A percentile compares a stretch with the other conserved stretches of the same genome.
These are phyloP conservation scores for Gossypium gossypioides DNA, from an alignment of 441 rosid species.

Conservation along the genomic window DNA sequence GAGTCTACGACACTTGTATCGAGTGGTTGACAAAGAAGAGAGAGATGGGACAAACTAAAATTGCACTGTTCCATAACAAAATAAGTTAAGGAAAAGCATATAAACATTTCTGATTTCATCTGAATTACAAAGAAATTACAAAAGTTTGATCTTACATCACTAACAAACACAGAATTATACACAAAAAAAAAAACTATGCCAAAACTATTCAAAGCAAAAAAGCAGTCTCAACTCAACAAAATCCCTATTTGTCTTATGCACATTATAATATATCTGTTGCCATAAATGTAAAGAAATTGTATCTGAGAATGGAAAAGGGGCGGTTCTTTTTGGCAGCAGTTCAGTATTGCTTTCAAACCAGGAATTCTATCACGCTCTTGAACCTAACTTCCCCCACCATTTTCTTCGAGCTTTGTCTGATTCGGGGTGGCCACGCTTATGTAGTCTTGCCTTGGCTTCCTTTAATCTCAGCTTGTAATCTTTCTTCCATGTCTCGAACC, in stretches of 20 bases:
- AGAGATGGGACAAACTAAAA: not conserved
- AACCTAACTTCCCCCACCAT: conserved; percentile 78
- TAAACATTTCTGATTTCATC: conserved; percentile 24
- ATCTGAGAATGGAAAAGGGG: conserved; percentile 6
- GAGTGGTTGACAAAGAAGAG: too few relatives aligned
- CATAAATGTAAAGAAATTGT: not conserved
- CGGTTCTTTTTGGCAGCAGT: conserved; percentile 1
- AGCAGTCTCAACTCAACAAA: conserved; percentile 2
- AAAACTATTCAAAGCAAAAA: conserved; percentile 8
- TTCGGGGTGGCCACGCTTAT: conserved; percentile 41
- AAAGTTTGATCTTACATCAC: conserved; percentile 18
- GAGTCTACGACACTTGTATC: too few relatives aligned
- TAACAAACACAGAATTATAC: conserved; percentile 18
- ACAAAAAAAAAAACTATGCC: conserved; percentile 16
- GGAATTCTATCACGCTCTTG: conserved; percentile 12
- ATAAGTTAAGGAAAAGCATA: conserved; percentile 6
- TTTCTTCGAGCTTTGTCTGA: conserved; percentile 47
- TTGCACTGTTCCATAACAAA: not conserved
- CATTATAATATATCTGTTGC: conserved; percentile 14
- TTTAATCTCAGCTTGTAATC: conserved; percentile 68
- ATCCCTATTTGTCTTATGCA: conserved; percentile 25
- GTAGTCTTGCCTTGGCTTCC: conserved; percentile 57
- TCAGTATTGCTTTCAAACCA: not conserved
- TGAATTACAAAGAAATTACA: conserved; percentile 8
- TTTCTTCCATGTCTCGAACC: conserved; percentile 84